Evolutionary conservation across 2,329 filamentous ascomycete species (phyloP), one percentile per base, ranked within the genome.

Genomic region (Verticillium dahliae): DNA sequence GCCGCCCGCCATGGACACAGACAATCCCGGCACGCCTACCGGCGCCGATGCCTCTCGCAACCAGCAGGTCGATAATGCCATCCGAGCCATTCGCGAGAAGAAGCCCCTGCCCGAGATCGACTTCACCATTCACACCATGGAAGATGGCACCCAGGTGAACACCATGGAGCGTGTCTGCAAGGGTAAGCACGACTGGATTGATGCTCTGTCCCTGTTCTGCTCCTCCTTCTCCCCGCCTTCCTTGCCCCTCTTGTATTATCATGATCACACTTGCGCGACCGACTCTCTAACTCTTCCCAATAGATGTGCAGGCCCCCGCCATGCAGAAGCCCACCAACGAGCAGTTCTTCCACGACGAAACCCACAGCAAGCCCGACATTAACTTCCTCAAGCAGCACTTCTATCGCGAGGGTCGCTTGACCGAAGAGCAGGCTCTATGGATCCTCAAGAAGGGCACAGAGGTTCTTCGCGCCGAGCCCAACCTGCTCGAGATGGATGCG

Each of bases 91-190:
- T 72, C 88, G 89, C 75, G 87, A 97, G 71, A 98, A 98, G 89
- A 94, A 90, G 81, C 93, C 94, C 60, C 84, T 96, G 58, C 95
- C 95, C 62, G 94, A 98, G 83, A 98, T 99, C 72, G 95, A 99
- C 81, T 99, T 99, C 76, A 96, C 92, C 61, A 87, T 99, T 72
- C 95, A 99, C 78, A 95, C 90, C 65, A 97, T 98, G 94, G 95
- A 99, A 76, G 95, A 99, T 82, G 92, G 91, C 73, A 88, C 86
- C 60, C 92, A 97, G 80, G 95, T 99, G 74, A 98, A 86, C 86
- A 99, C 95, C 65, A 80, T 90, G 74, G 95, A 99, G 79, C 87
- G 95, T 75, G 95, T 99, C 65, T 97, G 94, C 84, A 99, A 98
- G 92, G 95, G 95, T 98, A 85, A 66, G 77, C 73, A 31, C 22